A percentile compares a stretch with the other conserved stretches of the same genome.
These are phyloP conservation scores for Thuidium tamariscinum DNA, from an alignment of 225 moss, liverwort and hornwort species.

Conservation along the genomic window DNA sequence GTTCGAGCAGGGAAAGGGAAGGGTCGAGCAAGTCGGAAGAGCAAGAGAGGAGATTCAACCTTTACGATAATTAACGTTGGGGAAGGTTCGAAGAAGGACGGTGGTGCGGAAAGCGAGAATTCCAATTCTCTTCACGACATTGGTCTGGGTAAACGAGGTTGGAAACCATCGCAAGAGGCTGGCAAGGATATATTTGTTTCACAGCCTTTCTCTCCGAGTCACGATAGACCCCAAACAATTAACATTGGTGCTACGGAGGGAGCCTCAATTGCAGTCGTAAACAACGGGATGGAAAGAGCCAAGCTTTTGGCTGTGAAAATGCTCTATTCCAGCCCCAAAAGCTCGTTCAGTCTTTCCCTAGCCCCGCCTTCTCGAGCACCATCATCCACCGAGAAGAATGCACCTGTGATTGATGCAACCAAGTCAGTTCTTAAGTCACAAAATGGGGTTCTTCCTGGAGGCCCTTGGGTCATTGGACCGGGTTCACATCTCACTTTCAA, in stretches of 20 bases:
- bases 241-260: constrained; percentile 33
- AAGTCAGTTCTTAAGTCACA: constrained; percentile 26
- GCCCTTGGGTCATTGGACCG: constrained; percentile 37
- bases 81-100: constrained; percentile 6
- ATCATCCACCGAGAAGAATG: constrained; percentile 32
- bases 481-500: constrained; percentile 43
- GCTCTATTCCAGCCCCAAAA: constrained; percentile 32
- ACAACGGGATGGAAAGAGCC: constrained; percentile 26
- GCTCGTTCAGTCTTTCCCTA: constrained; percentile 36
- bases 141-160: constrained; percentile 6
- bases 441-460: constrained; percentile 31
- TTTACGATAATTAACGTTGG: constrained; percentile 6
- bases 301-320: constrained; percentile 39
- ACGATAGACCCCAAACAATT: constrained; percentile 45
- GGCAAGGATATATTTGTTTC: constrained; percentile 47
- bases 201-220: constrained; percentile 46
- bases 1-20: constrained; percentile 12
- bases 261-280: constrained; percentile 46
- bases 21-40: neutral
- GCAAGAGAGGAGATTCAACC: constrained; percentile 13
- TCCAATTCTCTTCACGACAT: constrained; percentile 9
- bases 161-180: constrained; percentile 45
- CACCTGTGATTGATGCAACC: constrained; percentile 22
- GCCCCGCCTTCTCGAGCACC: constrained; percentile 46
- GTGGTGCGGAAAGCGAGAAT: constrained; percentile 10